Evolutionary conservation across 2,329 filamentous ascomycete genomes (phyloP).

Genomic region (Aspergillus caelatus): DNA sequence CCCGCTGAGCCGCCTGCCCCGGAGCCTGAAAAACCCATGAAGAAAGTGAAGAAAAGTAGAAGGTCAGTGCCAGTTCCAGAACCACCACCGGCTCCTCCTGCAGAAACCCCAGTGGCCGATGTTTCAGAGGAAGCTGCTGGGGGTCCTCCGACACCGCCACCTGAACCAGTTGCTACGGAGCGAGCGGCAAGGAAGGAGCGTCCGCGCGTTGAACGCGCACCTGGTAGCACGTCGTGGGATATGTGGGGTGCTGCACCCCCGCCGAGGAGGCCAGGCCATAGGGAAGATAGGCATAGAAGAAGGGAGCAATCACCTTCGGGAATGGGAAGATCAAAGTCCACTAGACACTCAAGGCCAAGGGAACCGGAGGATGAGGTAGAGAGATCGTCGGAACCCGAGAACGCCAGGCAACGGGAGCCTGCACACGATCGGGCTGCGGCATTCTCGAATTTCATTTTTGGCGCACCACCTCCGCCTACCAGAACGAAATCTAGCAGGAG

Average conservation of each 20-base stretch:
- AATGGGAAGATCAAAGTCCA: conserved; percentile 60
- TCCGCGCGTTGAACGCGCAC: conserved; percentile 72
- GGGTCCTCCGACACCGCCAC: conserved; percentile 53
- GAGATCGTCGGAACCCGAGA: conserved; percentile 75
- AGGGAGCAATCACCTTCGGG: conserved; percentile 46
- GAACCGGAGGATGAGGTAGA: conserved; percentile 60
- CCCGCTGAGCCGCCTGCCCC: conserved; percentile 29
- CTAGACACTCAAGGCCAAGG: conserved; percentile 60
- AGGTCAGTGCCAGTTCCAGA: conserved; percentile 44
- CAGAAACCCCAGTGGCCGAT: conserved; percentile 44
- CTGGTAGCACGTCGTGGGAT: conserved; percentile 70
- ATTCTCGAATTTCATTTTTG: conserved; percentile 66
- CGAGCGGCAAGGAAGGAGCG: conserved; percentile 72
- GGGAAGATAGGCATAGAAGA: conserved; percentile 47
- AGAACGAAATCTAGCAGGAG: conserved; percentile 70
- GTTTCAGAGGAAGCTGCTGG: conserved; percentile 26
- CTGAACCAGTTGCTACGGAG: conserved; percentile 57
- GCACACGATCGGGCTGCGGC: conserved; percentile 62
- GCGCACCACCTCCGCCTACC: conserved; percentile 57
- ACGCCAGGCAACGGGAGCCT: conserved; percentile 58
- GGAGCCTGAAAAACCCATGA: conserved; percentile 31
- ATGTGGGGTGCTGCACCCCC: conserved; percentile 66
- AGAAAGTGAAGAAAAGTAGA: conserved; percentile 39
- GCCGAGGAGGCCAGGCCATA: conserved; percentile 53
- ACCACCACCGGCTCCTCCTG: conserved; percentile 42